A percentile compares a stretch with the other conserved stretches of the same genome.
Conservation (phyloP, 345 rosid species). For the Boechera divaricarpa region DNA sequence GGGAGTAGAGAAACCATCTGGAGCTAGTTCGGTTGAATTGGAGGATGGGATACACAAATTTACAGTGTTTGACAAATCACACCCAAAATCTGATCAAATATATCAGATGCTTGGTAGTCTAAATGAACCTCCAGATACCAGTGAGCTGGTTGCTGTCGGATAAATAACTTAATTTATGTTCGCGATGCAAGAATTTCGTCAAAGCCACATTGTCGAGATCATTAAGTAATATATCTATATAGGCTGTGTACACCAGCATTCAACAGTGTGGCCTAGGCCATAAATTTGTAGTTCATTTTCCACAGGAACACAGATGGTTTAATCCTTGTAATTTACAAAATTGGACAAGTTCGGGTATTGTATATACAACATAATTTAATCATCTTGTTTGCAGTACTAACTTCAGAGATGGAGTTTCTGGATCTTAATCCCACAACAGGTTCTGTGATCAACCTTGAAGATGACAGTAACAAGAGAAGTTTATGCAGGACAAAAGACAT, state of each 20-base stretch:
- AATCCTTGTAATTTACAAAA: constrained; percentile 29
- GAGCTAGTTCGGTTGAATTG: constrained; percentile 73
- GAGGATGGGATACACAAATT: constrained; percentile 68
- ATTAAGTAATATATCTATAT: constrained; percentile 16
- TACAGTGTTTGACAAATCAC: constrained; percentile 67
- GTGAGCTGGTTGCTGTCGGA: constrained; percentile 42
- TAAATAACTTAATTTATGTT: neutral
- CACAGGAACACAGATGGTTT: constrained; percentile 26
- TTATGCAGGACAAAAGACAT: neutral
- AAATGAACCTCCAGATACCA: constrained; percentile 43
- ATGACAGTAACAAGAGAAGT: constrained; percentile 26
- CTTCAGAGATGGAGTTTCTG: constrained; percentile 28
- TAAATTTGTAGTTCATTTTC: constrained; percentile 19
- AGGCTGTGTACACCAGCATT: constrained; percentile 16
- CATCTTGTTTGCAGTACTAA: constrained; percentile 16
- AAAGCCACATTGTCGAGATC: constrained; percentile 4
- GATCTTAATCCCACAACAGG: constrained; percentile 11
- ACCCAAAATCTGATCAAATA: constrained; percentile 62
- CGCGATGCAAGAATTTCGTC: constrained; percentile 10
- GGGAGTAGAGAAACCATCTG: constrained; percentile 65
- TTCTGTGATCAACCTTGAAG: constrained; percentile 19
- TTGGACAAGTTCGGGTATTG: neutral
- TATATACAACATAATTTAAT: constrained; percentile 20
- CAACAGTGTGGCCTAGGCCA: constrained; percentile 10
- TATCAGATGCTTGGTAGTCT: constrained; percentile 62